Conservation (phyloP, 1,284 basidiomycete genomes). For the Rhizoctonia solani region DNA sequence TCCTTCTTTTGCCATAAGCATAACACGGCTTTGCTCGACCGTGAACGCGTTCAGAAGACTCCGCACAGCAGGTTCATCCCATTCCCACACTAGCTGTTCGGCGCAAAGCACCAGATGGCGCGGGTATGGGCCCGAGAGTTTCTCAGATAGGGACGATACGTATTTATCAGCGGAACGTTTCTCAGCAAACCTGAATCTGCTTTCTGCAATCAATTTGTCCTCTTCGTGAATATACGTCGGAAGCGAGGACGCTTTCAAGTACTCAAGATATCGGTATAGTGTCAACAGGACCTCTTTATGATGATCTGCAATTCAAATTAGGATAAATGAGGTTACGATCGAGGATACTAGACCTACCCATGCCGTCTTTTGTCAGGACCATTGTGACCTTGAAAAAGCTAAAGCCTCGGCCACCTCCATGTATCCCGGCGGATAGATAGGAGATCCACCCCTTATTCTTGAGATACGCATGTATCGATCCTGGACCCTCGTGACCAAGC, state of each 20-base stretch:
- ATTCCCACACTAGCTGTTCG: conserved; percentile 75
- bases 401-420: conserved; percentile 77
- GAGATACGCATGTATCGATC: conserved; percentile 89
- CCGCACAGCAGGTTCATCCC: conserved; percentile 69
- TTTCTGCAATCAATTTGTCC: conserved; percentile 71
- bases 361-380: conserved; percentile 84
- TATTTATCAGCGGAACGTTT: conserved; percentile 81
- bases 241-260: conserved; percentile 72
- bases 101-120: conserved; percentile 78
- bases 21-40: conserved; percentile 68
- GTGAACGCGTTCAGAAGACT: conserved; percentile 66
- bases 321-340: neutral
- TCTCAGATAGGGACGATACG: conserved; percentile 75
- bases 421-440: conserved; percentile 69
- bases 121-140: conserved; percentile 81
- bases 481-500: conserved; percentile 94
- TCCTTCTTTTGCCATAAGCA: conserved; percentile 70
- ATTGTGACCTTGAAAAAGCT: conserved; percentile 87
- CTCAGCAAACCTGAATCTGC: conserved; percentile 88
- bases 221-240: conserved; percentile 81
- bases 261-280: conserved; percentile 85
- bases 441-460: conserved; percentile 94
- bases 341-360: conserved; percentile 58
- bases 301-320: conserved; percentile 56
- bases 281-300: conserved; percentile 75